These are phyloP conservation scores for Hymenoscyphus repandus DNA, from an alignment of 2,329 filamentous ascomycete genomes.

Conservation along the genomic window DNA sequence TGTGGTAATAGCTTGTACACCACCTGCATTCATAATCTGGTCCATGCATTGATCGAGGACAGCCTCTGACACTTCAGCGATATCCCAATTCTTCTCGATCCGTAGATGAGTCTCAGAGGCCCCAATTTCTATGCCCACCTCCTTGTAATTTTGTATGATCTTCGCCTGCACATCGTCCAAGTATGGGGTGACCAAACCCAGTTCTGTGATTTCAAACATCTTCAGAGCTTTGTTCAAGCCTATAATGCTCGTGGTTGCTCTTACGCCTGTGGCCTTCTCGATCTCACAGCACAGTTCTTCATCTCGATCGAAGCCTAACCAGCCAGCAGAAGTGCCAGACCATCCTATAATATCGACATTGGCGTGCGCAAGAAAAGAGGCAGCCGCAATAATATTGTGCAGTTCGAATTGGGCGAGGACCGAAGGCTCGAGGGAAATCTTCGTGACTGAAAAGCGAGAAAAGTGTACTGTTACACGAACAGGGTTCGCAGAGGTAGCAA, in stretches of 20 bases:
- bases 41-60: slow-evolving; percentile 25
- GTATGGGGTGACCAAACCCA: slow-evolving; percentile 40
- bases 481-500: slow-evolving; percentile 17
- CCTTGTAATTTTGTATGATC: slow-evolving; percentile 34
- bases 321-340: slow-evolving; percentile 35
- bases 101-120: slow-evolving; percentile 32
- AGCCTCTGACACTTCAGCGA: slow-evolving; percentile 33
- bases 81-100: slow-evolving; percentile 34
- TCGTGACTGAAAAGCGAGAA: slow-evolving; percentile 38
- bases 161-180: slow-evolving; percentile 35
- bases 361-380: slow-evolving; percentile 34
- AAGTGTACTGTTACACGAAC: slow-evolving; percentile 38
- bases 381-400: slow-evolving; percentile 30
- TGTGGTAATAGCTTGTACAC: slow-evolving; percentile 33
- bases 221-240: slow-evolving; percentile 35
- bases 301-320: slow-evolving; percentile 38
- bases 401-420: slow-evolving; percentile 33
- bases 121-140: slow-evolving; percentile 31
- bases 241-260: slow-evolving; percentile 37
- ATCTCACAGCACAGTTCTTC: slow-evolving; percentile 35
- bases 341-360: slow-evolving; percentile 36
- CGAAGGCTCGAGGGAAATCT: slow-evolving; percentile 32
- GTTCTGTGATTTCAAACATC: slow-evolving; percentile 23
- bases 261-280: slow-evolving; percentile 33
- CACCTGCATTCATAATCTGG: slow-evolving; percentile 18